A percentile compares a stretch with the other conserved stretches of the same genome.
phyloP scores from a whole-genome alignment of 2,329 filamentous ascomycete genomes.

The Xylariaceae sp. region DNA sequence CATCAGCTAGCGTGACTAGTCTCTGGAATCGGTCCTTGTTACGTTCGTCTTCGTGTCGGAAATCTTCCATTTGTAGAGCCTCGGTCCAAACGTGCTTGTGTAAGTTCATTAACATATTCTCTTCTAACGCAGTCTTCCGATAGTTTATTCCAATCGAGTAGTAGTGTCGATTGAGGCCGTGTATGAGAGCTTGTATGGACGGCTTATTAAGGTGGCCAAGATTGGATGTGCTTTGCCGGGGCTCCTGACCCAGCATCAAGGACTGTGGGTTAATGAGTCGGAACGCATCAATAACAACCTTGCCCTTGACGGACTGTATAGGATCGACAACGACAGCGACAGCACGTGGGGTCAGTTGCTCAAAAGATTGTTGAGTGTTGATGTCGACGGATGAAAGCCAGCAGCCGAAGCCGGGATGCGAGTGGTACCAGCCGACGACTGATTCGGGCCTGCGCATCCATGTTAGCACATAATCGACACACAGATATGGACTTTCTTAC shows the following conservation, averaged over 20 bases:
- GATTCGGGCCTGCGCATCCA: conserved; percentile 75
- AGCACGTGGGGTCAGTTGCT: conserved; percentile 94
- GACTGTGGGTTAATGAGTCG: conserved; percentile 97
- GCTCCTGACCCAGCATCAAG: conserved; percentile 96
- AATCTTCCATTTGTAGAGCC: conserved; percentile 95
- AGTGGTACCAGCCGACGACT: conserved; percentile 99
- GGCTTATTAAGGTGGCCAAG: conserved; percentile 98
- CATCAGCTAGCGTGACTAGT: conserved; percentile 87
- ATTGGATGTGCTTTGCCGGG: conserved; percentile 96
- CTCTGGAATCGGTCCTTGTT: conserved; percentile 90
- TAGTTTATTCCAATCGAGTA: conserved; percentile 99
- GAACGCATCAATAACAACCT: conserved; percentile 99
- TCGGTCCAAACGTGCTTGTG: conserved; percentile 99
- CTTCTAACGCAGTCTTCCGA: conserved; percentile 93
- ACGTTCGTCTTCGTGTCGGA: conserved; percentile 79
- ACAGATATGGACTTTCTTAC: conserved; percentile 54
- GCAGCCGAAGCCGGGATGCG: conserved; percentile 97
- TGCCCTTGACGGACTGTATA: conserved; percentile 99
- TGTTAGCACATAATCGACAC: conserved; percentile 11
- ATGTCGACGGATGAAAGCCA: conserved; percentile 99
- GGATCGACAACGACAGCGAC: conserved; percentile 98
- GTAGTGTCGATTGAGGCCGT: conserved; percentile 97
- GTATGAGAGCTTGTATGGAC: conserved; percentile 98
- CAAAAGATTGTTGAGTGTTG: conserved; percentile 99
- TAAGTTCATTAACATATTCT: conserved; percentile 99